Conservation (phyloP, 1,139 yeast species). For the Lodderomyces pseudojiufengensis region DNA sequence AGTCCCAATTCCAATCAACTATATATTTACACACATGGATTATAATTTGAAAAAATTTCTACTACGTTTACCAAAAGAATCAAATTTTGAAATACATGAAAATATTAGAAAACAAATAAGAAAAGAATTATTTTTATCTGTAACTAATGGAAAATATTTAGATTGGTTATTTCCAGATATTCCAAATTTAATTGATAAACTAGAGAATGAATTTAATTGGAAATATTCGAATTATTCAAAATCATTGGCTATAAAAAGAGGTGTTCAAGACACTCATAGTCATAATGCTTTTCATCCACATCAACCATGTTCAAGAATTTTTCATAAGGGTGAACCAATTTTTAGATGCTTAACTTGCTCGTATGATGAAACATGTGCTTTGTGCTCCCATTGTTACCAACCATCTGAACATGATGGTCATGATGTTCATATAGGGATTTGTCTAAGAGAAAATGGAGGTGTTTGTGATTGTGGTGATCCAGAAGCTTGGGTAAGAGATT, state of each 20-base stretch:
- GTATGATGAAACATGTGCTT: conserved; percentile 79
- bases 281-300: conserved; percentile 56
- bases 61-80: conserved; percentile 30
- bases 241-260: conserved; percentile 18
- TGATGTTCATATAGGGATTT: conserved; percentile 66
- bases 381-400: conserved; percentile 76
- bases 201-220: conserved; percentile 39
- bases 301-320: conserved; percentile 74
- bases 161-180: conserved; percentile 48
- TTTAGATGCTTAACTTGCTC: conserved; percentile 84
- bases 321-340: conserved; percentile 82
- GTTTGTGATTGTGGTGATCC: conserved; percentile 71
- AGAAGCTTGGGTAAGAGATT: conserved; percentile 49
- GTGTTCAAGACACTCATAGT: conserved; percentile 22
- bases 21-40: conserved; percentile 2
- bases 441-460: conserved; percentile 83
- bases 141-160: conserved; percentile 51
- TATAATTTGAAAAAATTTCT: conserved; percentile 23
- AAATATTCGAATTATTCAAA: conserved; percentile 30
- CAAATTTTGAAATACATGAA: conserved; percentile 33
- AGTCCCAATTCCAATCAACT: no score
- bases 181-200: conserved; percentile 15
- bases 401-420: conserved; percentile 73
- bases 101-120: conserved; percentile 41
- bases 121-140: conserved; percentile 47